A percentile compares a stretch with the other conserved stretches of the same genome.
phyloP scores from a whole-genome alignment of 2,329 filamentous ascomycete species.

The Neonectria punicea region DNA sequence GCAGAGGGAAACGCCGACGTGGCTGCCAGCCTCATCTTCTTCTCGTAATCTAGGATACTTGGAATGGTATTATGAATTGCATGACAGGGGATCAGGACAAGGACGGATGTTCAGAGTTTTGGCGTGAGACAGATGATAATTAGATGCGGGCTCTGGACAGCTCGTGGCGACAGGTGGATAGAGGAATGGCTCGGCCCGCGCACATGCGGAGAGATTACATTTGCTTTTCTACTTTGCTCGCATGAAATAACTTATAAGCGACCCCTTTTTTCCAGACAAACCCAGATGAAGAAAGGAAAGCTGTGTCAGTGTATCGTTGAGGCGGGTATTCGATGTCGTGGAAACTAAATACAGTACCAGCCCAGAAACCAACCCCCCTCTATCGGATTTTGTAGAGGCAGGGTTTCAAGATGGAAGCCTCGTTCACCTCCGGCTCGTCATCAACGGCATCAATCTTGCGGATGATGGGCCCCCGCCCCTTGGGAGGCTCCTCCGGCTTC shows the following conservation, averaged over 20 bases:
- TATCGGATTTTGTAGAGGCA: constrained; percentile 94
- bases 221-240: constrained; percentile 21
- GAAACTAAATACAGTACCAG: constrained; percentile 24
- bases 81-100: constrained; percentile 20
- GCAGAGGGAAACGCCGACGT: constrained; percentile 87
- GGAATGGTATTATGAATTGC: constrained; percentile 22
- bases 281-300: constrained; percentile 30
- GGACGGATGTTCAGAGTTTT: constrained; percentile 19
- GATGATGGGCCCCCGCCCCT: constrained; percentile 64
- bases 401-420: constrained; percentile 80
- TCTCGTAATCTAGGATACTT: constrained; percentile 32
- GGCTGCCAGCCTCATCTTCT: constrained; percentile 83
- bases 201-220: constrained; percentile 23
- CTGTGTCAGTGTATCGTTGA: constrained; percentile 28
- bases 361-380: constrained; percentile 31
- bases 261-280: constrained; percentile 20
- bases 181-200: constrained; percentile 32
- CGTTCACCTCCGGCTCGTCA: constrained; percentile 71
- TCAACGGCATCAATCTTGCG: constrained; percentile 64
- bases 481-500: constrained; percentile 65
- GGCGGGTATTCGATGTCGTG: constrained; percentile 31
- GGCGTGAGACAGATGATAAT: constrained; percentile 33
- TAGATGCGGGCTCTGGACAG: constrained; percentile 33
- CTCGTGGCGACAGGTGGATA: constrained; percentile 30
- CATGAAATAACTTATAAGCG: constrained; percentile 25